phyloP scores from a whole-genome alignment of 106 monocot genomes.

The Phalaenopsis equestris region DNA sequence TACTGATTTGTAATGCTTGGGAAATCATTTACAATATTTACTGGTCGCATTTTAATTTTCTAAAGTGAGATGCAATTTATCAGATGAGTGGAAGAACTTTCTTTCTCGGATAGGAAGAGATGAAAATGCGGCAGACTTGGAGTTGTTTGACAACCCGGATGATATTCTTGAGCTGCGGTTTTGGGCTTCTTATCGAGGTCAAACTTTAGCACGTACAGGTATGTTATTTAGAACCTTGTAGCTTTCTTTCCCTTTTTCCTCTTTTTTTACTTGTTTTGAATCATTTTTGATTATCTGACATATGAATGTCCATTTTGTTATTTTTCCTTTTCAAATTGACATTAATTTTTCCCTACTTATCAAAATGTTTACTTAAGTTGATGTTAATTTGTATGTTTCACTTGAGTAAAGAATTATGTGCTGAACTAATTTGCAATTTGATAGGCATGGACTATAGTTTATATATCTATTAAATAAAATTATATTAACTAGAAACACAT shows the following conservation, averaged over 20 bases:
- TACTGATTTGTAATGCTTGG: neutral
- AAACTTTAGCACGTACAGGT: constrained; percentile 94
- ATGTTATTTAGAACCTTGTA: neutral
- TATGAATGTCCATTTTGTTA: neutral
- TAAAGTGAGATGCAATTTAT: constrained; percentile 4
- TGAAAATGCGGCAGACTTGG: constrained; percentile 48
- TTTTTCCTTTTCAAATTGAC: neutral
- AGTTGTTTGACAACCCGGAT: constrained; percentile 42
- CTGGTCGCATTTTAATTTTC: neutral
- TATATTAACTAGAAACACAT: neutral
- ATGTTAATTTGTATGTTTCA: neutral
- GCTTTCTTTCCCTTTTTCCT: neutral
- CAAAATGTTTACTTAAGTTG: neutral
- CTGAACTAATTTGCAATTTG: neutral
- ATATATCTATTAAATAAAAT: neutral
- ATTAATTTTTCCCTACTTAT: neutral
- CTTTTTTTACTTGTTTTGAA: neutral
- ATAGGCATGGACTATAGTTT: neutral
- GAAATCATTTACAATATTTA: neutral
- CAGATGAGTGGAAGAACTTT: constrained; percentile 93
- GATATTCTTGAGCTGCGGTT: constrained; percentile 72
- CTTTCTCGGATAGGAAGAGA: constrained; percentile 68
- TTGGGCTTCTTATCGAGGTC: constrained; percentile 95
- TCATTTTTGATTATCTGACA: neutral
- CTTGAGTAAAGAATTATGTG: neutral